Base-by-base conservation (phyloP, 208 protist species). In the Strigomonas oncopelti region DNA sequence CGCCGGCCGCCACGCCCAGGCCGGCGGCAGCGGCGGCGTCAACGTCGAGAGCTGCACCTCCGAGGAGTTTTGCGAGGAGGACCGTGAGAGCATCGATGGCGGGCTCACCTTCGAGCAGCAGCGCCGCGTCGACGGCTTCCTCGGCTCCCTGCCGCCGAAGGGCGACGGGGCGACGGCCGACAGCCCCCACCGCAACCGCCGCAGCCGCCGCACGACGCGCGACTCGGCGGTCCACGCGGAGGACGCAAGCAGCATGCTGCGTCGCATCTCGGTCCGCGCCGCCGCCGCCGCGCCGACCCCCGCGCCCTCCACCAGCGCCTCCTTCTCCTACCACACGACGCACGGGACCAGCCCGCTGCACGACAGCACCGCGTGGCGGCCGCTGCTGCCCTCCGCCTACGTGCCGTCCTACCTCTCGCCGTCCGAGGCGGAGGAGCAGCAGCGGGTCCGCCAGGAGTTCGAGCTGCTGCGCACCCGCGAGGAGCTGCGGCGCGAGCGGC, bases 41-140 rank as follows among this genome's bases (percentile, higher is more conserved):
- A 31, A 14, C 42, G 64, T 72, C 27, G 72, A 76, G 48, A 90
- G 75, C 69, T 81, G 69, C 72, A 77, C 70, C 46, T 87, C 78
- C 9, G 67, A 69, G 42, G 75, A 84, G 42, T 68, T 81, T 14
- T 55, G 56, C 48, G 74, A 81, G 5, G 80, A 81, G 9, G 56
- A 74, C 22, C 16, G 53, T n/a, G 38, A 25, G 62, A 75, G 66
- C 68, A 42, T 25, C 57, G 9, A 22, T 4, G 71, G 65, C 28
- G 71, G 31, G 3, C 61, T 66, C 29, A 53, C 61, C 13, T 5
- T 28, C n/a, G 42, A 66, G 61, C 9, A 66, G 48, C 32, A 53
- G 7, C 42, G 42, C 11, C 56, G 36, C 9, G 65, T 65, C 27
- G 31, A 69, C 3, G 57, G 46, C 14, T 68, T 45, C 25, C 31